Base-by-base conservation (phyloP, 805 yeast genomes). In the Pichia phayaonensis region DNA sequence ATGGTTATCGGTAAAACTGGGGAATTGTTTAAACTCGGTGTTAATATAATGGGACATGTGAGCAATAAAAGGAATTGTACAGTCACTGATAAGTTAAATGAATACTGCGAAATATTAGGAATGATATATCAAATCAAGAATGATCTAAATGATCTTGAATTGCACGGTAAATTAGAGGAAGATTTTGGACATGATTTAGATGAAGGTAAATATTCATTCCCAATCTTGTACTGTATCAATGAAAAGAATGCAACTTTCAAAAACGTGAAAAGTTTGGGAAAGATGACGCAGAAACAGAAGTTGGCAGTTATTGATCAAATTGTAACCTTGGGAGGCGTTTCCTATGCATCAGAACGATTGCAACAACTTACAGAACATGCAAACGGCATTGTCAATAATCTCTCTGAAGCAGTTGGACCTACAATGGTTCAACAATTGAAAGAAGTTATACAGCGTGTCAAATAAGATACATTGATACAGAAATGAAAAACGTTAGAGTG, bases 1-100 rank as follows among this genome's bases (percentile, higher is more conserved):
- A 90, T 92, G 97, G 95, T 86, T 10, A 77, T 78, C 75, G 83
- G 88, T 61, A 90, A 85, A 58, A 90, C 97, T 0, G 96, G 96
- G 1, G 97, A 97, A 0, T 70, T 90, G 36, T 86, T 89, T 61
- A 72, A 97, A 55, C 69, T 90, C 36, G 81, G 92, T 0, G 80
- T 85, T 3, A 71, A 81, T 52, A 65, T 90, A 38, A 73, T 90
- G 77, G 82, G 51, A 8, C 20, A 18, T 26, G 15, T 44, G 11
- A 18, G 36, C 16, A 21, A 40, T 22, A 31, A 20, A 15, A 20
- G 20, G 10, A 34, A 26, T 23, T 12, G 7, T 23, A 16, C 15
- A 11, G n/a, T 39, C 2, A 22, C 40, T 20, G 49, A 36, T 5
- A 54, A 55, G 1, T 64, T 84, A 40, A 73, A 81, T 0, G 81